phyloP scores from a whole-genome alignment of 306 rosid species.

The Sphenostylis stenocarpa region DNA sequence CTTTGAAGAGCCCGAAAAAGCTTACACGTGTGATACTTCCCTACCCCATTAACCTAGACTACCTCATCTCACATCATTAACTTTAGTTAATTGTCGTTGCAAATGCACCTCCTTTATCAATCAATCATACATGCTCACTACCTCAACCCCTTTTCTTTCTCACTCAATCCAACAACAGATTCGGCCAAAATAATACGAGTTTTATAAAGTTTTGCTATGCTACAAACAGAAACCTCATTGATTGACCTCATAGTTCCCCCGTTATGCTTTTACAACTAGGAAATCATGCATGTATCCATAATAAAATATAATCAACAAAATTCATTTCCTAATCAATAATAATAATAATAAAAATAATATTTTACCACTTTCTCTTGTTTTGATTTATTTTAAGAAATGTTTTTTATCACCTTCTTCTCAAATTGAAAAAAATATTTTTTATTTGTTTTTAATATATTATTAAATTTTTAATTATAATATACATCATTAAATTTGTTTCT shows the following conservation, averaged over 20 bases:
- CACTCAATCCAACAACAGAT: conserved; percentile 22
- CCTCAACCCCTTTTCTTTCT: background rate
- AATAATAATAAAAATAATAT: background rate
- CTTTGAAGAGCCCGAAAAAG: conserved; percentile 17
- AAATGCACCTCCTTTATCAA: conserved; percentile 27
- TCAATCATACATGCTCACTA: conserved; percentile 6
- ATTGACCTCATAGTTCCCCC: background rate
- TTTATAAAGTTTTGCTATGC: background rate
- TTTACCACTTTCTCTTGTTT: too few relatives aligned
- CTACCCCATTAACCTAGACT: background rate
- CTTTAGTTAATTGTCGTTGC: conserved; percentile 27
- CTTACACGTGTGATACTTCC: conserved; percentile 24
- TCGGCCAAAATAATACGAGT: background rate
- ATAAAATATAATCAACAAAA: background rate
- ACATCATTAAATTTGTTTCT: too few relatives aligned
- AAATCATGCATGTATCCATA: background rate
- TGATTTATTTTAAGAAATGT: too few relatives aligned
- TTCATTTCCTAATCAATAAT: too few relatives aligned
- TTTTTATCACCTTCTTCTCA: too few relatives aligned
- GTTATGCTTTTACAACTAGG: background rate
- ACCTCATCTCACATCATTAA: conserved; percentile 13
- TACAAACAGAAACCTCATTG: background rate
- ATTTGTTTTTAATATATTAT: too few relatives aligned
- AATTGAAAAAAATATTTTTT: too few relatives aligned
- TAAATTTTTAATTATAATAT: too few relatives aligned